Percentiles rank a stretch among this genome's conserved stretches.
phyloP scores from a whole-genome alignment of 169 alveolate species.

The Eimeria falciformis region DNA sequence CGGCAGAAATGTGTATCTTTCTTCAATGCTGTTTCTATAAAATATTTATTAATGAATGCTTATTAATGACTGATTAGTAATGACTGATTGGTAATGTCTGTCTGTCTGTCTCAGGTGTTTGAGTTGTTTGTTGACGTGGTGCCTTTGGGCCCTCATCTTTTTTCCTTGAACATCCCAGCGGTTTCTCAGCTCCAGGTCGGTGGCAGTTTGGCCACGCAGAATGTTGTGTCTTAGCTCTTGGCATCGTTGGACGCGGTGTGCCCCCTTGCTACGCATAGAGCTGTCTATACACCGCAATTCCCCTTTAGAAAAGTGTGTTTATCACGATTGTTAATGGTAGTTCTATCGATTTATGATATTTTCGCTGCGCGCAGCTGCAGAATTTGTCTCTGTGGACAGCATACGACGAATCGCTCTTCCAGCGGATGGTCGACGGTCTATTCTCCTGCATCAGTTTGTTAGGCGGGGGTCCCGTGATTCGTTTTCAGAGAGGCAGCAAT shows the following conservation, averaged over 20 bases:
- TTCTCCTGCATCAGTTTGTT: constrained; percentile 48
- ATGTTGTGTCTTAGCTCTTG: background rate
- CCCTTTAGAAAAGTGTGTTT: too few species aligned
- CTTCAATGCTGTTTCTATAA: background rate
- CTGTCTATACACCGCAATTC: background rate
- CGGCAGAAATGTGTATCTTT: background rate
- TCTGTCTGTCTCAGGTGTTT: constrained; percentile 81
- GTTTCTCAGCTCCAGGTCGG: constrained; percentile 66
- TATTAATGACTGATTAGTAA: background rate
- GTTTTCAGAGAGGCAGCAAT: constrained; percentile 31
- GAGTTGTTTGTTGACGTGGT: constrained; percentile 92
- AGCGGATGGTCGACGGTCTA: constrained; percentile 79
- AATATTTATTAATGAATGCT: background rate
- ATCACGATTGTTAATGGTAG: too few species aligned
- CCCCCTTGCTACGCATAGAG: background rate
- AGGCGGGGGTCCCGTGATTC: constrained; percentile 37
- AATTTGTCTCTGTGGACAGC: constrained; percentile 79
- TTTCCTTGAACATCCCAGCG: constrained; percentile 88
- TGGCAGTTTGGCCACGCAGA: background rate
- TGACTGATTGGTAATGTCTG: background rate
- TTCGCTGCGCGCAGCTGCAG: constrained; percentile 35
- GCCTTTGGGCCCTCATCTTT: constrained; percentile 89
- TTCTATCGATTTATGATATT: too few species aligned
- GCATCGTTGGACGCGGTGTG: background rate
- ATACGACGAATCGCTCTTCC: constrained; percentile 78